These are phyloP conservation scores for Populus nigra DNA, from an alignment of 345 rosid genomes.

Conservation along the genomic window DNA sequence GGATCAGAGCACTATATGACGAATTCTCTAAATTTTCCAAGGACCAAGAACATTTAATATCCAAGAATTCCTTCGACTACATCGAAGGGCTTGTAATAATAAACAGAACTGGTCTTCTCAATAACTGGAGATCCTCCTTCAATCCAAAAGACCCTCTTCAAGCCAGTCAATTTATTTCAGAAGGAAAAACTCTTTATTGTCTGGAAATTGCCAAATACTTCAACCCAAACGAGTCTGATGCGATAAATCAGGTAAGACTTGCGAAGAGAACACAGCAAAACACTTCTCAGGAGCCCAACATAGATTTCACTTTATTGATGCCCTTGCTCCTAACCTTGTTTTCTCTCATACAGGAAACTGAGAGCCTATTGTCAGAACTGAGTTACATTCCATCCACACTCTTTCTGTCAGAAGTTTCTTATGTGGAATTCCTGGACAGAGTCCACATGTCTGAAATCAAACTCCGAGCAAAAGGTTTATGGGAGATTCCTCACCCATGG, in stretches of 20 bases:
- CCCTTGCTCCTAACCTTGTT: neutral
- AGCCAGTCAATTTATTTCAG: conserved; percentile 70
- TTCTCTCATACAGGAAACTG: conserved; percentile 46
- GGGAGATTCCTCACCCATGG: conserved; percentile 99
- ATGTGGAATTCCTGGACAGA: conserved; percentile 76
- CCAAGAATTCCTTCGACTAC: conserved; percentile 63
- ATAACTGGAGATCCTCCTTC: conserved; percentile 85
- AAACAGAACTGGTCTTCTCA: conserved; percentile 71
- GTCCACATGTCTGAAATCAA: conserved; percentile 68
- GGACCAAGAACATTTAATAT: conserved; percentile 80
- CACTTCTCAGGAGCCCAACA: neutral
- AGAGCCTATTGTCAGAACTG: conserved; percentile 56
- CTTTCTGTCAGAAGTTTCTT: conserved; percentile 64
- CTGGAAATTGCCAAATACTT: conserved; percentile 80
- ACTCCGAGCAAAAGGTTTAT: conserved; percentile 67
- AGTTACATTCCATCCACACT: conserved; percentile 69
- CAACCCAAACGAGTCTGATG: conserved; percentile 46
- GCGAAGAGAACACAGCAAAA: neutral
- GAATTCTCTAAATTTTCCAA: conserved; percentile 70
- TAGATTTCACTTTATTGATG: neutral
- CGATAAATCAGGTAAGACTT: conserved; percentile 48
- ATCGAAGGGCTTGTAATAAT: conserved; percentile 83
- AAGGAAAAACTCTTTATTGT: conserved; percentile 79
- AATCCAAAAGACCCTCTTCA: conserved; percentile 59
- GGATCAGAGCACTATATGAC: conserved; percentile 87